Conservation (phyloP, 1,139 yeast species). For the Hanseniaspora uvarum region DNA sequence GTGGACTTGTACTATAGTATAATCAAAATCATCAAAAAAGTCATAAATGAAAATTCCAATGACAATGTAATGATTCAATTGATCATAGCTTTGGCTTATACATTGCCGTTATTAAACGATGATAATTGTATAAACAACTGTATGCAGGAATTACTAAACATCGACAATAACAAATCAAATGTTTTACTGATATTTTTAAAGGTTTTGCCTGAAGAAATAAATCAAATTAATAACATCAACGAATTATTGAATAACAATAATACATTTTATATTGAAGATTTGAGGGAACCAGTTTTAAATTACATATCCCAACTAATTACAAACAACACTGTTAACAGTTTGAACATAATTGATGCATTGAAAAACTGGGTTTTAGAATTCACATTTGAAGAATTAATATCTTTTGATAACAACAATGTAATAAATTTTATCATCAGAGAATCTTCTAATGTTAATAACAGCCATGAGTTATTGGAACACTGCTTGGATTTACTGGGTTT, state of each 20-base stretch:
- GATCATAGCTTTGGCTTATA: constrained; percentile 8
- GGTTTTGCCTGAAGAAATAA: constrained; percentile 85
- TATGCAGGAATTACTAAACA: background rate
- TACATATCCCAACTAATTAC: background rate
- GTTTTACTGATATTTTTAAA: constrained; percentile 63
- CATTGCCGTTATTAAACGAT: background rate
- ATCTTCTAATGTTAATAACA: background rate
- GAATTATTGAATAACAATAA: constrained; percentile 15
- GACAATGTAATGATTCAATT: constrained; percentile 5
- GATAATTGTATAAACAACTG: background rate
- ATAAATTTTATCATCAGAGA: constrained; percentile 6
- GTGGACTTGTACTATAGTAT: constrained; percentile 47
- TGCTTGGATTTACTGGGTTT: constrained; percentile 8
- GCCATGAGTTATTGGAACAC: background rate
- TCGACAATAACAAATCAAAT: constrained; percentile 27
- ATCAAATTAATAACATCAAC: constrained; percentile 35
- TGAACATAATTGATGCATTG: background rate
- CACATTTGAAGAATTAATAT: constrained; percentile 5
- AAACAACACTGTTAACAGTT: background rate
- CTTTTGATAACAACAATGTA: constrained; percentile 1
- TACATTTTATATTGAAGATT: background rate
- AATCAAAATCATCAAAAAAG: constrained; percentile 49
- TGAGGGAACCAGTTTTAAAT: constrained; percentile 8
- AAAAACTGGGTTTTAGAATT: constrained; percentile 16
- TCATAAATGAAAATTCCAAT: constrained; percentile 44